Conservation (phyloP, 257 asterid species). For the Fraxinus cuspidata region DNA sequence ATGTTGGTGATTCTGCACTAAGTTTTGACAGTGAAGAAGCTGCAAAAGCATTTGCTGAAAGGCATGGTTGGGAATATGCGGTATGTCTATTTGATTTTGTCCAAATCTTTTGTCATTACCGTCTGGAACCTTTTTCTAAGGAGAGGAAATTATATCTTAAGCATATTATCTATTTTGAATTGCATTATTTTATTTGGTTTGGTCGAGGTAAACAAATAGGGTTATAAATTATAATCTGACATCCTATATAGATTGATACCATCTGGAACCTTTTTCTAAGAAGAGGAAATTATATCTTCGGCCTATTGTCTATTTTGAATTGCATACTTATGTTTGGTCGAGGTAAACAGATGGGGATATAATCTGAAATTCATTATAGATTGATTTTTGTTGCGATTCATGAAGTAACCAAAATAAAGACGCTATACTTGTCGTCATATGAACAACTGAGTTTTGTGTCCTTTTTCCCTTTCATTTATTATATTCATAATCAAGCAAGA, state of each 20-base stretch:
- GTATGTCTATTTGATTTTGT: conserved; percentile 42
- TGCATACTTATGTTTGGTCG: not conserved
- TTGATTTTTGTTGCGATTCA: conserved; percentile 10
- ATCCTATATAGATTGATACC: not conserved
- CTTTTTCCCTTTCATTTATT: not conserved
- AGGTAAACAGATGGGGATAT: not conserved
- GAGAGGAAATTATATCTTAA: not conserved
- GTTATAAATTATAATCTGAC: conserved; percentile 5
- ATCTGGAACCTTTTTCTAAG: too few species aligned
- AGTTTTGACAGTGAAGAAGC: conserved; percentile 85
- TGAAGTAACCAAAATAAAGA: conserved; percentile 6
- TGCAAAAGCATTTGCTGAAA: conserved; percentile 77
- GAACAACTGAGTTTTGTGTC: not conserved
- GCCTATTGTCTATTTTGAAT: not conserved
- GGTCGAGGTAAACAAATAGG: not conserved
- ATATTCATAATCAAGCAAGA: not conserved
- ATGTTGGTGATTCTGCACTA: conserved; percentile 89
- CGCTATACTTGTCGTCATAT: not conserved
- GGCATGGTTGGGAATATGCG: conserved; percentile 90
- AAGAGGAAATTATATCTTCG: conserved; percentile 2
- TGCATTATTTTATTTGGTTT: not conserved
- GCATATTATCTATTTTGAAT: too few species aligned
- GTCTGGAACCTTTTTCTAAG: conserved; percentile 6
- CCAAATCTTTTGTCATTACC: conserved; percentile 2
- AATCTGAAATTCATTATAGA: conserved; percentile 2